Base-by-base conservation (phyloP, 2,329 filamentous ascomycete genomes). In the Penicillium glabrum region DNA sequence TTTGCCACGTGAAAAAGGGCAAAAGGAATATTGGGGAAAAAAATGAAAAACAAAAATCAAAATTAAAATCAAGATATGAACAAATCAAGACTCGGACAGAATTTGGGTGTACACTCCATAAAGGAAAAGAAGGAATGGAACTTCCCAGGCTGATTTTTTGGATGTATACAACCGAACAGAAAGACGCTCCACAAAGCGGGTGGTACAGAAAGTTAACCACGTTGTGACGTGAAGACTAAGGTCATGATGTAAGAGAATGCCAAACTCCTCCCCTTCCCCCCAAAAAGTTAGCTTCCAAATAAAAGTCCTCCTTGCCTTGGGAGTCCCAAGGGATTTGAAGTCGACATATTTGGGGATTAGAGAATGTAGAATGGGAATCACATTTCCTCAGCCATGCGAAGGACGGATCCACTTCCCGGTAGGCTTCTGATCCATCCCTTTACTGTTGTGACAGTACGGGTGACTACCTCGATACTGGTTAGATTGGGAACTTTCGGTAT, bases 221-320 rank as follows among this genome's bases (percentile, higher is more conserved):
- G 53, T 54, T 37, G 50, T 52, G 50, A 52, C 50, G 41, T 52
- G 50, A 52, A 52, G 39, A 52, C 39, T 35, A 24, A n/a, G 33
- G 46, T 60, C 48, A 53, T 60, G 58, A 60, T 60, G 58, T 60
- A 60, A 60, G 58, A 31, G n/a, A 23, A 29, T 46, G 10, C 33
- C n/a, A 33, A 4, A n/a, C 31, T 3, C 3, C 23, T 23, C 8
- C 31, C 13, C 26, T 1, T 26, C 14, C 9, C 31, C 13, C 26
- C 1, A 33, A 45, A 33, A 45, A 26, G 46, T 41, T 41, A 11
- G 19, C 37, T 41, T 39, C 35, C 35, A 23, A 48, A 54, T 39
- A 45, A 53, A 56, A 56, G 53, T 26, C 7, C 35, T 52, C 49
- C 49, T 52, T 52, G 49, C 49, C 39, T 52, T 52, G 8, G n/a